phyloP scores from a whole-genome alignment of 2,329 filamentous ascomycete species.

The Immersiporthe knoxdaviesiana region DNA sequence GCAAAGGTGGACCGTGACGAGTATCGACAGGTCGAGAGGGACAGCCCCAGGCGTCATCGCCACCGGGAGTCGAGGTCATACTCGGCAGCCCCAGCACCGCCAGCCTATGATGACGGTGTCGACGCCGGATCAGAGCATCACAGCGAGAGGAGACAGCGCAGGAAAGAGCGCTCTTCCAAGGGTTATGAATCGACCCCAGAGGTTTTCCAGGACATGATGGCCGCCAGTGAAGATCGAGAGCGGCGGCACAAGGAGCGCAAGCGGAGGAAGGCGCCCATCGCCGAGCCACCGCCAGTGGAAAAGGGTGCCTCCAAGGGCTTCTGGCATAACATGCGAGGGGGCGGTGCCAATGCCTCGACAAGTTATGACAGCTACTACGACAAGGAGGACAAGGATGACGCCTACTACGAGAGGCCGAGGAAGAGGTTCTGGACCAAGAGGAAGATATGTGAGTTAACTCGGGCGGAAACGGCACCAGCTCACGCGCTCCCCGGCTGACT shows the following conservation, averaged over 20 bases:
- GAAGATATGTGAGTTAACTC: constrained; percentile 61
- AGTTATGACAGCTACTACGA: constrained; percentile 52
- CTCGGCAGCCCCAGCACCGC: constrained; percentile 13
- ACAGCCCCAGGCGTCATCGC: constrained; percentile 25
- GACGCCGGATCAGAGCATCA: constrained; percentile 16
- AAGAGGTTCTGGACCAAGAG: constrained; percentile 55
- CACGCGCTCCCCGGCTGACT: constrained; percentile 29
- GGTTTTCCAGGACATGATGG: constrained; percentile 22
- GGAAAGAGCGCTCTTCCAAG: constrained; percentile 23
- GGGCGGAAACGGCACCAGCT: neutral
- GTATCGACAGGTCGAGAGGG: constrained; percentile 26
- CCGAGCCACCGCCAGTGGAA: constrained; percentile 72
- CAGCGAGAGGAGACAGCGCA: constrained; percentile 24
- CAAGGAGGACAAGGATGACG: constrained; percentile 46
- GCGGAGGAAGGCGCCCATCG: constrained; percentile 45
- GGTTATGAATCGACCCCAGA: constrained; percentile 20
- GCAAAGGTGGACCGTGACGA: constrained; percentile 24
- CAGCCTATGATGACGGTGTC: constrained; percentile 25
- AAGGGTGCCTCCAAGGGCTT: constrained; percentile 56
- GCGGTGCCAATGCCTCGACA: constrained; percentile 40
- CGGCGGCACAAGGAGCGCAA: constrained; percentile 23
- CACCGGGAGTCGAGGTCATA: constrained; percentile 23
- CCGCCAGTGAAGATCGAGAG: constrained; percentile 25
- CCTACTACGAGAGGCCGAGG: constrained; percentile 46
- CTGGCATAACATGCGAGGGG: constrained; percentile 47